Evolutionary conservation across 169 alveolate species (phyloP).

Genomic region (Plasmodium coatneyi): DNA sequence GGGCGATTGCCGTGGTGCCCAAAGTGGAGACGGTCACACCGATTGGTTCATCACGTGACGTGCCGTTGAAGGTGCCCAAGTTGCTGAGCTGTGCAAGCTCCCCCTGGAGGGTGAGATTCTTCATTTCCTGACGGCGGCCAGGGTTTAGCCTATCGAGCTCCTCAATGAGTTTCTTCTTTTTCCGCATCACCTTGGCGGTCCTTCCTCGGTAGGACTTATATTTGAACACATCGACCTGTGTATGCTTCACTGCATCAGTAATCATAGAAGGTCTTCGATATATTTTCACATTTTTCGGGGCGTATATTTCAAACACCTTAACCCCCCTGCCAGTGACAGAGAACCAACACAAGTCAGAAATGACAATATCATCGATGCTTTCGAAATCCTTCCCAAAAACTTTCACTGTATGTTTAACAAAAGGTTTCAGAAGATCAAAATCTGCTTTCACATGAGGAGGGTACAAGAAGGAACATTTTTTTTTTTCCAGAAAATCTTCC

Average conservation of each 20-base stretch:
- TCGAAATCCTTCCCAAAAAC: constrained; percentile 18
- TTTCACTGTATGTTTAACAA: constrained; percentile 76
- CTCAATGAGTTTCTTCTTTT: constrained; percentile 59
- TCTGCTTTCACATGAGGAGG: constrained; percentile 74
- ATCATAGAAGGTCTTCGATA: constrained; percentile 83
- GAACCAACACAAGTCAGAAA: constrained; percentile 89
- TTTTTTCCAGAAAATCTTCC: constrained; percentile 68
- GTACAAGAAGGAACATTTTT: constrained; percentile 80
- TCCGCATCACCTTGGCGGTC: constrained; percentile 38
- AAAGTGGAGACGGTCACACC: background rate
- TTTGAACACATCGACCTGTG: constrained; percentile 67
- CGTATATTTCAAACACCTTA: constrained; percentile 81
- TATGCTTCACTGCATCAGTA: constrained; percentile 64
- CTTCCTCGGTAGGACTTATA: constrained; percentile 72
- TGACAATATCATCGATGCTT: constrained; percentile 85
- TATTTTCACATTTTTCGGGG: constrained; percentile 85
- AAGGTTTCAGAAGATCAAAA: constrained; percentile 68
- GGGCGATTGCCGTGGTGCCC: background rate
- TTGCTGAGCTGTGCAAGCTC: constrained; percentile 15
- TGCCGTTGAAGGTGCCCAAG: background rate
- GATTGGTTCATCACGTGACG: background rate
- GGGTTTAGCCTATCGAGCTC: constrained; percentile 53
- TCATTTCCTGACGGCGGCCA: constrained; percentile 11
- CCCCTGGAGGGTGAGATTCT: constrained; percentile 33
- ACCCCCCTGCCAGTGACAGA: constrained; percentile 85